Evolutionary conservation across 176 grass and related monocot genomes (phyloP).

Genomic region (Oryza glumipatula): DNA sequence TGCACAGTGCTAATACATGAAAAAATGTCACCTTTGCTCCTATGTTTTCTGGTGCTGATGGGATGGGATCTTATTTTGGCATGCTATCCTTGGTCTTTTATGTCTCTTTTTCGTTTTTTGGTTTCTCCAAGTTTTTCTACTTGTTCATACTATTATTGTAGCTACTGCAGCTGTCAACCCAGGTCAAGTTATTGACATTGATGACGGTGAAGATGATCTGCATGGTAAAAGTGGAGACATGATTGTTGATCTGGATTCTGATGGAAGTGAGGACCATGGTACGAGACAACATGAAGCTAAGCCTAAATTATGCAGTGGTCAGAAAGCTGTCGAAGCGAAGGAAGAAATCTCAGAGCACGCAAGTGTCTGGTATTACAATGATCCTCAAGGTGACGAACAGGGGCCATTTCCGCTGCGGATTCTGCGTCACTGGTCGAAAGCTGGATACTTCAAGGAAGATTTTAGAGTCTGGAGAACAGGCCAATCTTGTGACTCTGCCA

Average conservation of each 20-base stretch:
- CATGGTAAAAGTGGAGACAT: background rate
- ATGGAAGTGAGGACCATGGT: background rate
- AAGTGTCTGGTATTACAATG: slow-evolving; percentile 52
- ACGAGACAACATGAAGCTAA: background rate
- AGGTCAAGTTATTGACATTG: slow-evolving; percentile 31
- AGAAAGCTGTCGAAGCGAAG: background rate
- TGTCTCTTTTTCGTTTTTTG: background rate
- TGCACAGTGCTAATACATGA: background rate
- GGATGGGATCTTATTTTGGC: background rate
- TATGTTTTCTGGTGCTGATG: background rate
- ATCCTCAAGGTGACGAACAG: slow-evolving; percentile 58
- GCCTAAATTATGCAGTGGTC: background rate
- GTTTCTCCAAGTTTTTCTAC: background rate
- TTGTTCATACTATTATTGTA: slow-evolving; percentile 7
- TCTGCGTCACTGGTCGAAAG: slow-evolving; percentile 38
- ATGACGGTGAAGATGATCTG: slow-evolving; percentile 27
- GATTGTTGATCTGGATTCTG: slow-evolving; percentile 26
- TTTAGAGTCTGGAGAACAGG: slow-evolving; percentile 74
- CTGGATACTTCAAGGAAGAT: slow-evolving; percentile 46
- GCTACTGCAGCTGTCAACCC: background rate
- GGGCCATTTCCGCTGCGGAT: slow-evolving; percentile 55
- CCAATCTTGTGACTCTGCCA: slow-evolving; percentile 47
- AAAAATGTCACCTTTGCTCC: background rate
- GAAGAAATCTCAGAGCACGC: background rate
- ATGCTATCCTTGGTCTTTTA: slow-evolving; percentile 3